phyloP scores from a whole-genome alignment of 306 rosid species.

The Aeschynomene evenia region DNA sequence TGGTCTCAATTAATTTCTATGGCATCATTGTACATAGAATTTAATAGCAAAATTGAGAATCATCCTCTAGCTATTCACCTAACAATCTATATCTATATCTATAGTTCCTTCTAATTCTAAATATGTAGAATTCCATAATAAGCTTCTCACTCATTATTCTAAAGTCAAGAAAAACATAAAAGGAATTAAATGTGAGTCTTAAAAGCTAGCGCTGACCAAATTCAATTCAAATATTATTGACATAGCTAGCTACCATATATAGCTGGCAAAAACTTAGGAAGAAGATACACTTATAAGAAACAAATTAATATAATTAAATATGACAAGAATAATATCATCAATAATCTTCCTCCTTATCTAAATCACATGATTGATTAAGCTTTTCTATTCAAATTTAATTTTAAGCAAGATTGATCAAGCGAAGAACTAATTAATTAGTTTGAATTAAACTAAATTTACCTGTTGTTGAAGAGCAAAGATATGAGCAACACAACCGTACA shows the following conservation, averaged over 20 bases:
- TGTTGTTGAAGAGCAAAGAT: constrained; percentile 93
- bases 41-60: neutral
- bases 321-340: neutral
- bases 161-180: constrained; percentile 13
- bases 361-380: constrained; percentile 2
- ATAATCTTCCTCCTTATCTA: constrained; percentile 33
- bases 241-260: constrained; percentile 20
- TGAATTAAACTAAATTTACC: constrained; percentile 42
- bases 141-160: neutral
- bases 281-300: constrained; percentile 18
- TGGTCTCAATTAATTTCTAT: neutral
- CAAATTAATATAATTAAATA: constrained; percentile 20
- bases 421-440: neutral
- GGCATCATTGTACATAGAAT: neutral
- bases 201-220: neutral
- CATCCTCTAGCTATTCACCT: neutral
- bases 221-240: constrained; percentile 28
- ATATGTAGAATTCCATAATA: neutral
- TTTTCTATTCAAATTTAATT: neutral
- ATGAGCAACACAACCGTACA: constrained; percentile 91
- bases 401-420: neutral
- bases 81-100: neutral
- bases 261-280: constrained; percentile 22
- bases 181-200: neutral
- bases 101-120: neutral